phyloP scores from a whole-genome alignment of 345 rosid species.

The Corchorus capsularis region DNA sequence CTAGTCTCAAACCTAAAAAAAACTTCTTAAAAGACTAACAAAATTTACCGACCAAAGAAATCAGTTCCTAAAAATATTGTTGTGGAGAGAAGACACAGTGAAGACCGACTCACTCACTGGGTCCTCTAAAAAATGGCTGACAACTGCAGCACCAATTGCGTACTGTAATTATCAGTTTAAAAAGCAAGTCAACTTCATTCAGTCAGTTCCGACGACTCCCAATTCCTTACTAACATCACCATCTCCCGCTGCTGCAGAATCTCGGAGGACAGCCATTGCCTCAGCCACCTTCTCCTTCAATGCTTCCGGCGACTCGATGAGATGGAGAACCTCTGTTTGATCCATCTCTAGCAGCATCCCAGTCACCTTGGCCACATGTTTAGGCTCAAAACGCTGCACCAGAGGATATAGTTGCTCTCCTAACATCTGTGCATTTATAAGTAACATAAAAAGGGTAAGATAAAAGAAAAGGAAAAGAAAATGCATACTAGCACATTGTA shows the following conservation, averaged over 20 bases:
- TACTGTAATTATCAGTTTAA: neutral
- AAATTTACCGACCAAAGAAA: conserved; percentile 10
- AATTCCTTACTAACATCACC: conserved; percentile 41
- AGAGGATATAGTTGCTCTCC: conserved; percentile 78
- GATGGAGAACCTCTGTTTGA: conserved; percentile 66
- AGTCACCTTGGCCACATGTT: conserved; percentile 61
- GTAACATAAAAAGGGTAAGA: neutral
- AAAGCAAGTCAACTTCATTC: conserved; percentile 13
- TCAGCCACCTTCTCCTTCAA: conserved; percentile 65
- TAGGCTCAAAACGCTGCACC: conserved; percentile 59
- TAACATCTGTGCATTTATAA: conserved; percentile 45
- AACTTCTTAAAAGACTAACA: neutral
- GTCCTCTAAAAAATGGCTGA: conserved; percentile 25
- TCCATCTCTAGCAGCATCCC: conserved; percentile 89
- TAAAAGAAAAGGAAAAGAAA: neutral
- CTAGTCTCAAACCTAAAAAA: neutral
- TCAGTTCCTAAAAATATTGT: too few species aligned
- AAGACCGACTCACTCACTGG: conserved; percentile 20
- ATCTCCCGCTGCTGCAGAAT: conserved; percentile 32
- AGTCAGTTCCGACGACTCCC: conserved; percentile 28
- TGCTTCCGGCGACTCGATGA: conserved; percentile 72
- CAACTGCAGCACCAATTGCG: neutral
- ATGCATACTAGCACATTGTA: too few species aligned
- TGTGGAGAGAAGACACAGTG: neutral
- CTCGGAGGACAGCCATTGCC: conserved; percentile 64